Evolutionary conservation across 345 rosid genomes (phyloP), one percentile per base, ranked within the genome.

Genomic region (Erysimum cheiranthoides): DNA sequence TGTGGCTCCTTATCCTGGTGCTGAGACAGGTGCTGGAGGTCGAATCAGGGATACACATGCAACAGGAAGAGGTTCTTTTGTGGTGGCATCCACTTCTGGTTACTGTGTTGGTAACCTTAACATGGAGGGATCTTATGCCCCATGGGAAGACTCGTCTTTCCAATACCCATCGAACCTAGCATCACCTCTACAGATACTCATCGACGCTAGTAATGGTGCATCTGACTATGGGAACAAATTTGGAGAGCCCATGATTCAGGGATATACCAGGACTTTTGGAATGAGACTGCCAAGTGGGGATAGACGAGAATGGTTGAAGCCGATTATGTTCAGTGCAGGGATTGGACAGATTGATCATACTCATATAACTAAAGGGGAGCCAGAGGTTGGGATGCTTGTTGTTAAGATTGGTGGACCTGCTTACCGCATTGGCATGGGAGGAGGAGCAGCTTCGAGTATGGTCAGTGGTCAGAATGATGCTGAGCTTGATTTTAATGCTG

Each of bases 361-460:
- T 42, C 96, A 94, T 82, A 84, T 94, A 73, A 61, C 87, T 0
- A 94, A 92, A 82, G 97, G 90, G 32, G 91, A 92, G 50, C 93
- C 97, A 56, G 96, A 94, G 49, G 79, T 86, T 46, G 98, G 96
- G 18, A 92, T 92, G 97, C 73, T 94, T 73, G 97, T 92, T 64
- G 97, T 94, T 1, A 94, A 94, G 85, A 89, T 94, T 81, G 98
- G 97, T 71, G 98, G 98, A 42, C 97, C 98, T 70, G 98, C 97
- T 34, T 94, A 94, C 78, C 90, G 92, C 17, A 94, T 94, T 74
- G 97, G 97, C 45, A 94, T 92, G 97, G 97, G 97, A 67, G 97
- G 98, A 58, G 97, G 97, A 14, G 98, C 97, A 11, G 97, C 97
- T n/a, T 92, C 97, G 1, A 94, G 97, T 85, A 94, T 89, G 98